These are phyloP conservation scores for Calonectria pauciramosa DNA, from an alignment of 2,329 filamentous ascomycete genomes.

Conservation along the genomic window DNA sequence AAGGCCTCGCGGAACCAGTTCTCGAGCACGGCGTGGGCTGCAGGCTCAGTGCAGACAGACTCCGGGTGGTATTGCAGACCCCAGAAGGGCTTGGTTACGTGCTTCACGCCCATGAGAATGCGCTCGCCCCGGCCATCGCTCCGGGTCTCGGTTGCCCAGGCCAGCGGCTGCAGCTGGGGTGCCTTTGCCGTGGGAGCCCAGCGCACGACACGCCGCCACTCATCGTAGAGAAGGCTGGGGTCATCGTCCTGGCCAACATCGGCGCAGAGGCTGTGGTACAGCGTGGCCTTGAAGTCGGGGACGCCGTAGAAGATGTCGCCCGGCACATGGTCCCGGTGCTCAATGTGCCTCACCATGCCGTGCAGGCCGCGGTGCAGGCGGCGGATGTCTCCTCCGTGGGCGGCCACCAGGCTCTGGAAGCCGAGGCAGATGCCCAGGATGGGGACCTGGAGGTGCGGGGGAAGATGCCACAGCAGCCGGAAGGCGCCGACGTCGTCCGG, in stretches of 20 bases:
- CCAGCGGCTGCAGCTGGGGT: conserved; percentile 68
- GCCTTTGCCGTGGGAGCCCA: conserved; percentile 55
- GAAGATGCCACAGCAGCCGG: conserved; percentile 78
- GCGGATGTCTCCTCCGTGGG: conserved; percentile 76
- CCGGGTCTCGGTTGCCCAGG: conserved; percentile 69
- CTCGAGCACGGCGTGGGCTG: conserved; percentile 73
- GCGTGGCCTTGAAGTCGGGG: conserved; percentile 75
- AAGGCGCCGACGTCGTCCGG: conserved; percentile 87
- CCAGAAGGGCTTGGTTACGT: conserved; percentile 80
- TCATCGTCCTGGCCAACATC: conserved; percentile 64
- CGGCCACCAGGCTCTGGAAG: conserved; percentile 83
- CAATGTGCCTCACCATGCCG: conserved; percentile 81
- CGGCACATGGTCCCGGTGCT: conserved; percentile 59
- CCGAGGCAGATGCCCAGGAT: conserved; percentile 91
- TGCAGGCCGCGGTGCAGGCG: conserved; percentile 82
- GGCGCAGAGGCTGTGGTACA: conserved; percentile 79
- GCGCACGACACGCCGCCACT: conserved; percentile 43
- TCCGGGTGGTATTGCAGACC: conserved; percentile 94
- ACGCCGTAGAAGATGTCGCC: conserved; percentile 76
- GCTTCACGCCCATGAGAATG: conserved; percentile 83
- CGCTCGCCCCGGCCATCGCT: conserved; percentile 57
- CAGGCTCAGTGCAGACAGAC: conserved; percentile 83
- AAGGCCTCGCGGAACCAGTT: conserved; percentile 82
- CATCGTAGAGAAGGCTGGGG: conserved; percentile 26
- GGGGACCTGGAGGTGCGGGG: conserved; percentile 73